Percentiles rank a stretch among this genome's conserved stretches.
Evolutionary conservation across 345 rosid genomes (phyloP).

Genomic region (Lepidium africanum): DNA sequence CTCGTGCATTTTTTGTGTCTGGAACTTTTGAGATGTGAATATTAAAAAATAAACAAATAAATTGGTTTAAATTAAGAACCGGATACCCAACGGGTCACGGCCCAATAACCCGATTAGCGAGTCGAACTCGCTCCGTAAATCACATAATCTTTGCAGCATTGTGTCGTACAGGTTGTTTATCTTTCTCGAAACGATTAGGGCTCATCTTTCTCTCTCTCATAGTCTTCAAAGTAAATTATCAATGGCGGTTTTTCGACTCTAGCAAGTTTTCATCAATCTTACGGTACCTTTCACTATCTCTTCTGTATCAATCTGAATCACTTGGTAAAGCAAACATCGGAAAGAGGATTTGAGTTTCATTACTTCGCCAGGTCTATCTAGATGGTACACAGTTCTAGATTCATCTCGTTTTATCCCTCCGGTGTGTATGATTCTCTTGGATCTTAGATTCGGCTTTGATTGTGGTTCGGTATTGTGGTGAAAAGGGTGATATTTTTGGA

Average conservation of each 20-base stretch:
- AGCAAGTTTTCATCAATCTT: not conserved
- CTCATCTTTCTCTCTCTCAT: not conserved
- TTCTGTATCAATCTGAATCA: not conserved
- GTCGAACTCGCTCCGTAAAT: slow-evolving; percentile 18
- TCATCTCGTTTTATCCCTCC: not conserved
- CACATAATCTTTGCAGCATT: not conserved
- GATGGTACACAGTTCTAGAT: not conserved
- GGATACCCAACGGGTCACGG: not conserved
- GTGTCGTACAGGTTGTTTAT: not conserved
- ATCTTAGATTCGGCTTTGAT: not conserved
- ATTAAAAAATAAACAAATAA: not conserved
- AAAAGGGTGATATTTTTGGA: not conserved
- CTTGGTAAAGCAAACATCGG: not conserved
- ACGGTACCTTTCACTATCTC: not conserved
- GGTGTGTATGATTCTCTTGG: not conserved
- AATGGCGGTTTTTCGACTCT: not conserved
- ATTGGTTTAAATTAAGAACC: not conserved
- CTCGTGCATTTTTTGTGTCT: not conserved
- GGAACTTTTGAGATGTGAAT: not conserved
- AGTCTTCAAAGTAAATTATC: not conserved
- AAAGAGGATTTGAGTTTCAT: not conserved
- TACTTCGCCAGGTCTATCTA: not conserved
- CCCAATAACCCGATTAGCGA: slow-evolving; percentile 15
- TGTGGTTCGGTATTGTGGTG: not conserved
- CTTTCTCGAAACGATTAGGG: slow-evolving; percentile 9